Evolutionary conservation across 1,284 basidiomycete genomes (phyloP), one percentile per base, ranked within the genome.

Genomic region (Sporisorium sorghi): DNA sequence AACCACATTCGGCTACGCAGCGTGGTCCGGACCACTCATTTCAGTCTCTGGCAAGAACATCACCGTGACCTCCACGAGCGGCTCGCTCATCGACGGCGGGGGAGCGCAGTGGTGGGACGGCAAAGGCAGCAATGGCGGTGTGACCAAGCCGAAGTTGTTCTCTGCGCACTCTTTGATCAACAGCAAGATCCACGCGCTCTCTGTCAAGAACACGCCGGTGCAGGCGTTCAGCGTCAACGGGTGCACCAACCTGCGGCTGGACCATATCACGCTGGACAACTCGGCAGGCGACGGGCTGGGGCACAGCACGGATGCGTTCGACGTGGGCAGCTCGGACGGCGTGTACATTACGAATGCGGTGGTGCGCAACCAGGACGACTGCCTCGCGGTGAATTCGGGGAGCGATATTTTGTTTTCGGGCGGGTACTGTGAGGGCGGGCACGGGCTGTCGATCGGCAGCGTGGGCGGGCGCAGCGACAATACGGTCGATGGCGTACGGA

Each of bases 241-340:
- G 5, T 56, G 56, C 43, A 60, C 23, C 43, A 44, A 54, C 21
- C 37, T 69, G 12, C 40, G 12, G 5, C 10, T 73, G 14, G 60
- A 68, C 55, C 24, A 55, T 24, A 40, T 69, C 12, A 62, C 47
- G 39, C 56, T 73, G 24, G 58, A 68, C 58, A 61, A 60, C 32
- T 58, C 54, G 7, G 64, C 51, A 4, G 64, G 62, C 2, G 63
- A 67, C 40, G 5, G 30, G 24, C 28, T 24, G 26, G 8, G 56
- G 0, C 67, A 68, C 60, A 76, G 72, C 60, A 76, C 68, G 50
- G 73, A 76, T 23, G 73, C 59, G 2, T 76, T 76, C 28, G 60
- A 75, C 33, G 60, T 75, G 7, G 59, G 59, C 19, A 47, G 35
- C 52, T 67, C 59, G 32, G 30, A 60, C 17, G 54, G 59, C n/a